A percentile compares a stretch with the other conserved stretches of the same genome.
phyloP scores from a whole-genome alignment of 2,329 filamentous ascomycete genomes.

The Colletotrichum sp. region DNA sequence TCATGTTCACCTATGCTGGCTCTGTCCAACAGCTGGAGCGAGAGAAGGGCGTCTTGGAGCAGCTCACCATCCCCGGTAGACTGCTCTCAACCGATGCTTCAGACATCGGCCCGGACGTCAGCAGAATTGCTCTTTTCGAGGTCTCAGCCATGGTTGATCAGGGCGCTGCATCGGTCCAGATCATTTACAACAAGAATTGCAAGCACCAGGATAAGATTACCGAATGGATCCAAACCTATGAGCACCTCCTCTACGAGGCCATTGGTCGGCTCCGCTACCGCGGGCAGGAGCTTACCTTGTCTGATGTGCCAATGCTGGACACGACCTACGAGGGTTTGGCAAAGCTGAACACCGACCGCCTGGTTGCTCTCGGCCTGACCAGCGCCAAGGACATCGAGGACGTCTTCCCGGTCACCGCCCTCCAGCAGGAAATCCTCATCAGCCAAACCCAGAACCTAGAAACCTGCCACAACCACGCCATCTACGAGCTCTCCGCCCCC shows the following conservation, averaged over 20 bases:
- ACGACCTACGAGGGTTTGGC: conserved; percentile 51
- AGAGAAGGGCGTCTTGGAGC: conserved; percentile 54
- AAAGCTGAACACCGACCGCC: conserved; percentile 46
- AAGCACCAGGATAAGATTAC: conserved; percentile 47
- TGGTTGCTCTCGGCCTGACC: conserved; percentile 43
- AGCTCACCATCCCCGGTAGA: conserved; percentile 45
- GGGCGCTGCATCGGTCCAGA: conserved; percentile 48
- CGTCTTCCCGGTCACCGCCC: conserved; percentile 51
- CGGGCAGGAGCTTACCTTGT: conserved; percentile 52
- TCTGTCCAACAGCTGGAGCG: conserved; percentile 53
- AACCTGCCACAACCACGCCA: conserved; percentile 47
- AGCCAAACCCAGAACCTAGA: conserved; percentile 47
- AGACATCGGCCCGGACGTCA: conserved; percentile 50
- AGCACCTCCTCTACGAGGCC: conserved; percentile 49
- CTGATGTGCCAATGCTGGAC: conserved; percentile 54
- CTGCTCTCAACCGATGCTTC: conserved; percentile 42
- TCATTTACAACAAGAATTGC: conserved; percentile 48
- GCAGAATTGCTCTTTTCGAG: conserved; percentile 57
- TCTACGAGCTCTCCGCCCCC: conserved; percentile 51
- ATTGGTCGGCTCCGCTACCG: conserved; percentile 45
- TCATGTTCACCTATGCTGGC: conserved; percentile 63
- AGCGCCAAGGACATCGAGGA: conserved; percentile 52
- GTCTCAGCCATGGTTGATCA: conserved; percentile 52
- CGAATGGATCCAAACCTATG: conserved; percentile 53
- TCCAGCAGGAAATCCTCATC: conserved; percentile 56